These are phyloP conservation scores for Colletotrichum zoysiae DNA, from an alignment of 2,329 filamentous ascomycete genomes.

Conservation along the genomic window DNA sequence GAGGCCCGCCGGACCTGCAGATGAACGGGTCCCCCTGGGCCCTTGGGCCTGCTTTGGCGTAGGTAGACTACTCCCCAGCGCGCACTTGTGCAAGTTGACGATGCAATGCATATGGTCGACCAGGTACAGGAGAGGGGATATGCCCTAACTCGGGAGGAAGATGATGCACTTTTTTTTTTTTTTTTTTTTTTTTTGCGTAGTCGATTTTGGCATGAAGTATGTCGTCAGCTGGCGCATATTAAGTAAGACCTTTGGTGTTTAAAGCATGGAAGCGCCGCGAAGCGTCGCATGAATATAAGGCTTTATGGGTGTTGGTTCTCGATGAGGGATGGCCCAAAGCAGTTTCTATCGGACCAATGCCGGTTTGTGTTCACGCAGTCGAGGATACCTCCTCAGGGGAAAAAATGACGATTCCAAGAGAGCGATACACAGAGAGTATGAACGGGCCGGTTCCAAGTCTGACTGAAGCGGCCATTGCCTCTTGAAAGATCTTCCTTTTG, in stretches of 20 bases:
- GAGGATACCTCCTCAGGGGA: not conserved
- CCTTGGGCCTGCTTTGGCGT: conserved; percentile 24
- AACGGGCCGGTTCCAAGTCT: not conserved
- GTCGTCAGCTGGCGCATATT: not conserved
- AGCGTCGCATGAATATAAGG: not conserved
- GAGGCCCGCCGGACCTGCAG: conserved; percentile 40
- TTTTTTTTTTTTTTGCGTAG: too few species aligned
- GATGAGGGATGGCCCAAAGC: not conserved
- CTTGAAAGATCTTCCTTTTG: conserved; percentile 4
- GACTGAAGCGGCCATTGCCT: not conserved
- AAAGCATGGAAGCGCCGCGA: not conserved
- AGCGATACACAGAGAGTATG: too few species aligned
- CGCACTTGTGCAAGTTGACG: conserved; percentile 35
- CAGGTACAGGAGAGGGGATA: conserved; percentile 11
- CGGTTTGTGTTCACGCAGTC: too few species aligned
- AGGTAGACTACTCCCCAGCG: conserved; percentile 12
- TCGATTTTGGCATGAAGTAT: not conserved
- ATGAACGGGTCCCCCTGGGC: conserved; percentile 22
- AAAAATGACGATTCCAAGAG: not conserved
- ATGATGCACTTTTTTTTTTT: not conserved
- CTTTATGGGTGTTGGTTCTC: not conserved
- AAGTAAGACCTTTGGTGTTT: not conserved
- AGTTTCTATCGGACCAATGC: not conserved
- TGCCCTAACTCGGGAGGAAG: conserved; percentile 33
- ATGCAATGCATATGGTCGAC: conserved; percentile 16